A percentile compares a stretch with the other conserved stretches of the same genome.
phyloP scores from a whole-genome alignment of 2,329 filamentous ascomycete genomes.

The Bipolaris oryzae region DNA sequence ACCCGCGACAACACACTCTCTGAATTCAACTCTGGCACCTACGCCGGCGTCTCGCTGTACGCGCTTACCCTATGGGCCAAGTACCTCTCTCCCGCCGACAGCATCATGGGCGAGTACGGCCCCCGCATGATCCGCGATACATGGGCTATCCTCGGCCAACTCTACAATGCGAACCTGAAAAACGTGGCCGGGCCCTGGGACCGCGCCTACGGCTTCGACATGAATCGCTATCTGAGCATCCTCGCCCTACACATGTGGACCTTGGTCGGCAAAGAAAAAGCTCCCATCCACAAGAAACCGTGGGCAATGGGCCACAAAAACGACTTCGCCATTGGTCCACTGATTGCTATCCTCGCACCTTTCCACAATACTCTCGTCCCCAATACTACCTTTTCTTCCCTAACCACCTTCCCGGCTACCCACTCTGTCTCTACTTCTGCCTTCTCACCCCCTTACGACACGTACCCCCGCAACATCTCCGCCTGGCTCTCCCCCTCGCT shows the following conservation, averaged over 20 bases:
- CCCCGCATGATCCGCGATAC: conserved; percentile 59
- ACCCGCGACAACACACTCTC: conserved; percentile 62
- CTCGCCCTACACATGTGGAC: conserved; percentile 66
- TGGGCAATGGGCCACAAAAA: conserved; percentile 64
- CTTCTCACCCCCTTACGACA: conserved; percentile 65
- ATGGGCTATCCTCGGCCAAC: conserved; percentile 58
- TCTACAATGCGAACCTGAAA: conserved; percentile 65
- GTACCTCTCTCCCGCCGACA: conserved; percentile 59
- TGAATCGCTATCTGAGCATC: conserved; percentile 66
- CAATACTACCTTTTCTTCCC: conserved; percentile 42
- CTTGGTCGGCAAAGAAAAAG: conserved; percentile 56
- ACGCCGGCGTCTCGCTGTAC: conserved; percentile 66
- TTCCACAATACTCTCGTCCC: conserved; percentile 58
- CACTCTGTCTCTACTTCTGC: conserved; percentile 60
- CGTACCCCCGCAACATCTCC: conserved; percentile 62
- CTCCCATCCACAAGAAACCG: conserved; percentile 50
- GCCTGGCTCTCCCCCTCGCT: conserved; percentile 63
- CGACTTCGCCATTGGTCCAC: conserved; percentile 64
- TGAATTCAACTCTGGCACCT: conserved; percentile 68
- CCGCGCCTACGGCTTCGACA: conserved; percentile 66
- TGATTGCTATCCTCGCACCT: conserved; percentile 61
- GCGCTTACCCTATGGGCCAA: conserved; percentile 65
- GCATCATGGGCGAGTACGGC: conserved; percentile 60
- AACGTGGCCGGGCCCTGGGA: conserved; percentile 71
- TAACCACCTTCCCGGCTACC: conserved; percentile 59